Base-by-base conservation (phyloP, 257 asterid genomes). In the Salvia rosmarinus region DNA sequence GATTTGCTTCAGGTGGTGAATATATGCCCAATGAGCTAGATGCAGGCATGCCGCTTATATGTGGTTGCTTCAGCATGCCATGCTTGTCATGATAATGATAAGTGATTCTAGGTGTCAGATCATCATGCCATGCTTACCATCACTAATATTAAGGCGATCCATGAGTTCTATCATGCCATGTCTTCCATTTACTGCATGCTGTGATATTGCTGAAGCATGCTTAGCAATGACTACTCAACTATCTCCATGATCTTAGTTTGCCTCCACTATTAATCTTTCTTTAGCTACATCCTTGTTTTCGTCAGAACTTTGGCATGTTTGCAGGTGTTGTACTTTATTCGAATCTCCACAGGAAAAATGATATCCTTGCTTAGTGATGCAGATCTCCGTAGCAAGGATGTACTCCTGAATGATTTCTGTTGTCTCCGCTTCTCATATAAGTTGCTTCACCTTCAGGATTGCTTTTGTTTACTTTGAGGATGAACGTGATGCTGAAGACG, bases 391-490 rank as follows among this genome's bases (percentile, higher is more conserved):
- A 66, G 68, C 46, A 72, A 16, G 68, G 84, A 60, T 73, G 68
- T 42, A 23, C 37, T 40, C 49, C 59, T 14, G 56, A 59, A 20
- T 14, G 49, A 9, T 9, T 3, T 66, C 6, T 37, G 23, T 57
- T 67, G 5, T 20, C 20, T 62, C 25, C 43, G 39, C 47, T 56
- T 77, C 85, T 82, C 70, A 83, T 61, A 34, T 62, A 42, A 55
- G 10, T 70, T 57, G 1, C 63, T 67, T 72, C 54, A 19, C 21
- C 39, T 79, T 74, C 85, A 91, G 96, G 97, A 12, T 91, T 80
- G 96, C 98, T 12, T 94, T 94, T 76, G 95, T 94, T 55, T 94
- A 91, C 74, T 89, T 84, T 70, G 96, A 90, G 82, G 93, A 94
- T 75, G 98, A 89, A 73, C 95, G 88, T 58, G 96, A 94, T 79